Evolutionary conservation across 2,329 filamentous ascomycete genomes (phyloP), one percentile per base, ranked within the genome.

Genomic region (Colletotrichum lini): DNA sequence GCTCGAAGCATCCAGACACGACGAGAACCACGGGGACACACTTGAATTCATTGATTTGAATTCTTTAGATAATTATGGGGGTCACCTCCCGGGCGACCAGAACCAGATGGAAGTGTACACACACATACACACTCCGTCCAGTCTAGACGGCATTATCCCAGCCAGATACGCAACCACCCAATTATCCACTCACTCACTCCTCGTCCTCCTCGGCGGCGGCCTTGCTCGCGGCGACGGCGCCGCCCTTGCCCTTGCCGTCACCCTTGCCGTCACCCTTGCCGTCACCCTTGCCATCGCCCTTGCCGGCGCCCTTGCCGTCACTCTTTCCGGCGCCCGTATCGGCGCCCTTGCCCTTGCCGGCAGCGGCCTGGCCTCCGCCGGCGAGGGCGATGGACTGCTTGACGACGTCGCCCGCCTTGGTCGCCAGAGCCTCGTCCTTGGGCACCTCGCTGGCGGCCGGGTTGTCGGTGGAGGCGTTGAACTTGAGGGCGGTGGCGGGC

Each of bases 401-500:
- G 35, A 71, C 16, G 52, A 71, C 65, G 0, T 59, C 52, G 9
- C 26, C 57, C 50, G 68, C 68, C 65, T 71, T 71, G 21, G 54
- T 40, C 18, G 64, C 68, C 13, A 62, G 16, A 18, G 57, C 50
- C 5, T 63, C 64, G 21, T 71, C 64, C 64, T 71, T 62, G 64
- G 68, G 26, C 30, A 67, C 68, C n/a, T 71, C 50, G 44, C 50
- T 30, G 38, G 64, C 64, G n/a, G 44, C n/a, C 38, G 68, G 58
- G 68, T 68, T 71, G 40, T 71, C 72, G 47, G 70, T 72, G 53
- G 70, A 72, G 44, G 71, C 70, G 50, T 70, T 66, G 52, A 73
- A 73, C 61, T 73, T 65, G 26, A 75, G 72, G 30, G 71, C 54
- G 40, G 81, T 85, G 1, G 83, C 86, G 1, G 80, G 70, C 53